Evolutionary conservation across 192 early-diverging fungal species (phyloP).

Genomic region (Entrophospora sp.): DNA sequence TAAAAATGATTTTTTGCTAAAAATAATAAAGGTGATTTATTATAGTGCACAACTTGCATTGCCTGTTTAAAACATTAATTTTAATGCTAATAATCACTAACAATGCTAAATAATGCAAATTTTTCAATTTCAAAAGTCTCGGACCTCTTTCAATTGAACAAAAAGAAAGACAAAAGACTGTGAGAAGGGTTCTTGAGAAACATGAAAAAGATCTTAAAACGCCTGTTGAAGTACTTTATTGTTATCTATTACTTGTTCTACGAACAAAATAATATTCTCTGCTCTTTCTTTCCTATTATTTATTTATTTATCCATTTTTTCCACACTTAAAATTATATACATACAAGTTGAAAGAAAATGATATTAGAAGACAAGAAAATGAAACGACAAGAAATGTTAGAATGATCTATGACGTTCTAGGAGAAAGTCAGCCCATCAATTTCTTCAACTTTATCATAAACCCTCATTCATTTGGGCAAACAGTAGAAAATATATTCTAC

Average conservation of each 20-base stretch:
- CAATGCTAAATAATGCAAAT: no score
- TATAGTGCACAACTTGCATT: no score
- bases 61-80: no score
- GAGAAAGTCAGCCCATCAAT: conserved; percentile 48
- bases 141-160: conserved; percentile 61
- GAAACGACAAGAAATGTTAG: conserved; percentile 81
- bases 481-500: conserved; percentile 95
- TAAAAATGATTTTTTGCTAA: no score
- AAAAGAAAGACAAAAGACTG: conserved; percentile 32
- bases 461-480: conserved; percentile 83
- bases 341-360: conserved; percentile 54
- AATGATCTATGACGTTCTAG: conserved; percentile 52
- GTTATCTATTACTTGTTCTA: no score
- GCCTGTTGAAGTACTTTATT: conserved; percentile 14
- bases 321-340: no score
- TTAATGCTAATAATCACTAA: no score
- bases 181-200: conserved; percentile 30
- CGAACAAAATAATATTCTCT: no score
- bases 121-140: conserved; percentile 34
- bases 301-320: no score
- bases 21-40: no score
- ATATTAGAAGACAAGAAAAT: conserved; percentile 73
- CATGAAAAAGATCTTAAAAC: conserved; percentile 37
- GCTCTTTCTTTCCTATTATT: no score
- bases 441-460: conserved; percentile 86